Percentiles rank a stretch among this genome's conserved stretches.
phyloP scores from a whole-genome alignment of 2,329 filamentous ascomycete genomes.

The Aplosporella prunicola region DNA sequence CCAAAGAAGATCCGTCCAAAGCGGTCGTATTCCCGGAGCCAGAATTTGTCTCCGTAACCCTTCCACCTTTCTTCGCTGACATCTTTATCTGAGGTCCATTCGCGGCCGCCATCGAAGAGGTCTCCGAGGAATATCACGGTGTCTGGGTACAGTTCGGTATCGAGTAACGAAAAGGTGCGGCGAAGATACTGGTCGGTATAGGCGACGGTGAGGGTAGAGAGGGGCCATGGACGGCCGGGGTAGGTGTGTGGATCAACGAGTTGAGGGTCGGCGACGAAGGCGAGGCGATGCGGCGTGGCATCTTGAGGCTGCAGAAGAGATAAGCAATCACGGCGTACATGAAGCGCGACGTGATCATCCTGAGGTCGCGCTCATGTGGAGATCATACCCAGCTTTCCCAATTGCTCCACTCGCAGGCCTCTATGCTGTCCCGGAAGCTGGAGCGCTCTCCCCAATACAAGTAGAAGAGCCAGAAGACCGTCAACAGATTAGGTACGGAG shows the following conservation, averaged over 20 bases:
- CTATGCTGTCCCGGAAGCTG: constrained; percentile 61
- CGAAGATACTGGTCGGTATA: constrained; percentile 88
- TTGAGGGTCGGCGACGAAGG: constrained; percentile 83
- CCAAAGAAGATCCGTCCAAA: constrained; percentile 81
- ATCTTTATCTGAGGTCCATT: constrained; percentile 65
- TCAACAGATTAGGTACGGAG: constrained; percentile 53
- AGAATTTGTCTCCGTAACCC: constrained; percentile 71
- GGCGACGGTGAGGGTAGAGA: constrained; percentile 55
- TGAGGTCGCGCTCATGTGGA: too few species aligned
- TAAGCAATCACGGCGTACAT: constrained; percentile 12
- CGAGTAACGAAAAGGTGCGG: constrained; percentile 70
- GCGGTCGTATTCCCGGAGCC: constrained; percentile 75
- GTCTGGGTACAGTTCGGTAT: constrained; percentile 68
- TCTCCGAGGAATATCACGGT: constrained; percentile 88
- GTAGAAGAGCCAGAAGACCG: constrained; percentile 64
- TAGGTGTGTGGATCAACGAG: constrained; percentile 94
- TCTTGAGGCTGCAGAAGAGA: constrained; percentile 52
- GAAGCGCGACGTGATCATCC: neutral
- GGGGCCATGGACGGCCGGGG: constrained; percentile 66
- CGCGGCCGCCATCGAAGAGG: constrained; percentile 87
- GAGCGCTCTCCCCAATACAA: constrained; percentile 80
- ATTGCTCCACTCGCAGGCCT: constrained; percentile 66
- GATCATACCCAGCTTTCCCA: constrained; percentile 92
- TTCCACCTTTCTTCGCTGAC: constrained; percentile 53
- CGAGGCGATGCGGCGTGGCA: constrained; percentile 71